Evolutionary conservation across 1,284 basidiomycete species (phyloP).

Genomic region (Lentinula novae-zelandiae): DNA sequence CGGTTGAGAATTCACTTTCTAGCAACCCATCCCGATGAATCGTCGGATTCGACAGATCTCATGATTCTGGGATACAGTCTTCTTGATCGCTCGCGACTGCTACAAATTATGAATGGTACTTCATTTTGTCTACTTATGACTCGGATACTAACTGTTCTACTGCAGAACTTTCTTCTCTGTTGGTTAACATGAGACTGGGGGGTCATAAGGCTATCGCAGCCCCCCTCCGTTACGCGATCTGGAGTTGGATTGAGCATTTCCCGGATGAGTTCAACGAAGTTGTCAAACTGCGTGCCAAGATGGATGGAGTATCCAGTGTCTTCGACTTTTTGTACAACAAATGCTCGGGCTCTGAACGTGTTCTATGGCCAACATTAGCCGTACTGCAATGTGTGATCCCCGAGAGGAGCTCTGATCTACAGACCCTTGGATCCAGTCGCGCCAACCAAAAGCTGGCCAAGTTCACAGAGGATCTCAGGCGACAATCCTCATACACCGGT

Average conservation of each 20-base stretch:
- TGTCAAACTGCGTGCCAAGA: slow-evolving; percentile 50
- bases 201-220: slow-evolving; percentile 72
- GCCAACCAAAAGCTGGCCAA: slow-evolving; percentile 38
- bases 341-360: slow-evolving; percentile 50
- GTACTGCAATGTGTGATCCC: slow-evolving; percentile 76
- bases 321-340: slow-evolving; percentile 75
- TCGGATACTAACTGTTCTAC: not conserved
- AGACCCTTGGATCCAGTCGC: slow-evolving; percentile 17
- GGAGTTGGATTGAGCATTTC: slow-evolving; percentile 90
- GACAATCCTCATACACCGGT: slow-evolving; percentile 43
- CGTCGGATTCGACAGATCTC: slow-evolving; percentile 68
- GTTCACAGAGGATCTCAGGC: slow-evolving; percentile 56
- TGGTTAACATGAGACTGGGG: slow-evolving; percentile 81
- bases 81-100: slow-evolving; percentile 61
- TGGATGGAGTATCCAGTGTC: slow-evolving; percentile 80
- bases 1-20: slow-evolving; percentile 69
- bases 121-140: not conserved
- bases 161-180: slow-evolving; percentile 75
- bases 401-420: slow-evolving; percentile 66
- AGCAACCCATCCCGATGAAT: slow-evolving; percentile 36
- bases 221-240: slow-evolving; percentile 77
- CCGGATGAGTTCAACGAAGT: slow-evolving; percentile 80
- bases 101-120: slow-evolving; percentile 64
- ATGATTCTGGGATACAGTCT: slow-evolving; percentile 72
- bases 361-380: slow-evolving; percentile 79